Evolutionary conservation across 1,284 basidiomycete genomes (phyloP).

Genomic region (Mycosarcoma maydis): DNA sequence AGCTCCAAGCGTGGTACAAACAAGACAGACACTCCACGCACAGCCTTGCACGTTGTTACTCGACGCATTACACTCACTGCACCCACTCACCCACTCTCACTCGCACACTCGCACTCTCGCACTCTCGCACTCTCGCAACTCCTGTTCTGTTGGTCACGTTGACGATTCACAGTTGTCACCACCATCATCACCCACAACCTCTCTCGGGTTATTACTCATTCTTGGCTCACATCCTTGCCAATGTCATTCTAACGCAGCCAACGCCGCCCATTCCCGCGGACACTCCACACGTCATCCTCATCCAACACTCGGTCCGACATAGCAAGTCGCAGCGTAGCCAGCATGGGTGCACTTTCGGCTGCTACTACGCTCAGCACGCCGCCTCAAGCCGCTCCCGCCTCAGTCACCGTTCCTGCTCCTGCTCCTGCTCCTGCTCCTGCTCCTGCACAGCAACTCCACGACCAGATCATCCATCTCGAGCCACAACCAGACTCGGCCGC

Average conservation of each 20-base stretch:
- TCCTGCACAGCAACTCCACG: conserved; percentile 3
- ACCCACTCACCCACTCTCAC: too few relatives aligned
- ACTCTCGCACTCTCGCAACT: too few relatives aligned
- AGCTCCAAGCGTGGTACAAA: too few relatives aligned
- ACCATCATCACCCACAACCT: not conserved
- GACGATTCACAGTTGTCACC: not conserved
- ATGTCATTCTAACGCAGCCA: not conserved
- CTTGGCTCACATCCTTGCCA: not conserved
- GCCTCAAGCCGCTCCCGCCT: conserved; percentile 16
- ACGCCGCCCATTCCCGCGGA: not conserved
- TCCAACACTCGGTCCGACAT: too few relatives aligned
- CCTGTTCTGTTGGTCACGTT: too few relatives aligned
- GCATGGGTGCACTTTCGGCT: conserved; percentile 11
- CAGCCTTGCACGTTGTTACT: too few relatives aligned
- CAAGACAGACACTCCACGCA: too few relatives aligned
- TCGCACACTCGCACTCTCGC: too few relatives aligned
- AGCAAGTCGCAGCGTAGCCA: not conserved
- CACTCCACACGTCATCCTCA: not conserved
- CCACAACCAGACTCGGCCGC: conserved; percentile 27
- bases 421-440: conserved; percentile 5
- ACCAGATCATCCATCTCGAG: not conserved
- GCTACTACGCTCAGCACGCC: conserved; percentile 20
- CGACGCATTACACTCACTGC: too few relatives aligned
- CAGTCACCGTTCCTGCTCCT: conserved; percentile 14
- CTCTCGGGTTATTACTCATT: too few relatives aligned